phyloP scores from a whole-genome alignment of 1,284 basidiomycete genomes.

The Schizophyllum commune region DNA sequence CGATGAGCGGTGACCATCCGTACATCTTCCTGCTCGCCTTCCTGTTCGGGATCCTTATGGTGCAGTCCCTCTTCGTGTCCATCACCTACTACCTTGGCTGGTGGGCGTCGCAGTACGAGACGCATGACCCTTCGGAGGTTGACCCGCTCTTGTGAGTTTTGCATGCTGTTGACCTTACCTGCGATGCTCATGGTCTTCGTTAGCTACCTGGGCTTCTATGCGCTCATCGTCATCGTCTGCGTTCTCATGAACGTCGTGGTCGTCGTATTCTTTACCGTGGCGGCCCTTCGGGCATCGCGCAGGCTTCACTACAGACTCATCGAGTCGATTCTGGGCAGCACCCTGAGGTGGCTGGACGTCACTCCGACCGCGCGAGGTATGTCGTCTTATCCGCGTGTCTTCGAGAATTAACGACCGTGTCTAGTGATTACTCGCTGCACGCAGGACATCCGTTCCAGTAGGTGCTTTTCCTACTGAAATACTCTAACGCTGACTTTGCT shows the following conservation, averaged over 20 bases:
- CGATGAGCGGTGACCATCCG: conserved; percentile 17
- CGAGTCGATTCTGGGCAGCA: conserved; percentile 39
- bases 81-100: conserved; percentile 54
- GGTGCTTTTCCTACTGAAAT: background rate
- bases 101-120: conserved; percentile 51
- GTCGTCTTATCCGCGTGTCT: too few relatives aligned
- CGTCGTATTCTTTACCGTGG: conserved; percentile 24
- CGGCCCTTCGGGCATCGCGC: conserved; percentile 35
- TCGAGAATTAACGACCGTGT: too few relatives aligned
- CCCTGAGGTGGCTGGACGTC: conserved; percentile 43
- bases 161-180: background rate
- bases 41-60: conserved; percentile 21
- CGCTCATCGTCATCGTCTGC: conserved; percentile 25
- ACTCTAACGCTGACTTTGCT: conserved; percentile 8
- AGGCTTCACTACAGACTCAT: conserved; percentile 35
- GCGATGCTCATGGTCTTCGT: background rate
- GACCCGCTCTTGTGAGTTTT: conserved; percentile 33
- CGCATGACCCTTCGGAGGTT: conserved; percentile 21
- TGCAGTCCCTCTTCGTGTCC: conserved; percentile 26
- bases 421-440: conserved; percentile 44
- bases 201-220: conserved; percentile 42
- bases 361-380: conserved; percentile 33
- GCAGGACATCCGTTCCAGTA: conserved; percentile 27
- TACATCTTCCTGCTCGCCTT: conserved; percentile 15
- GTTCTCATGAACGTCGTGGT: conserved; percentile 18